These are phyloP conservation scores for Mortierella sp. DNA, from an alignment of 371 early-diverging fungal genomes.

Conservation along the genomic window DNA sequence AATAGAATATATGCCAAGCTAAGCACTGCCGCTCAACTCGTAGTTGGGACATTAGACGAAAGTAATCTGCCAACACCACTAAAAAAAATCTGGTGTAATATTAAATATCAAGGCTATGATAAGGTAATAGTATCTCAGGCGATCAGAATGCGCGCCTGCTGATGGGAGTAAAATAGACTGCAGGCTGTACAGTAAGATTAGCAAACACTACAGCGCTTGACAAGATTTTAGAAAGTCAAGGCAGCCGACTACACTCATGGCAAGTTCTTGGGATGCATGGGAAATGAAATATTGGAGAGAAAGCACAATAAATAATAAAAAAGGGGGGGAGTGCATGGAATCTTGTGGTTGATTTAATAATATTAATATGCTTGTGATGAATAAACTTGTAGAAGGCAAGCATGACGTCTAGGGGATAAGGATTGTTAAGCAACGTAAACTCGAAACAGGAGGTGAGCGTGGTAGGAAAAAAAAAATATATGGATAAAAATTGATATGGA, in stretches of 20 bases:
- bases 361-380: background rate
- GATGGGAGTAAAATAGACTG: background rate
- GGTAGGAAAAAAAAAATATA: background rate
- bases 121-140: background rate
- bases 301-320: background rate
- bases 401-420: background rate
- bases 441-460: slow-evolving; percentile 3
- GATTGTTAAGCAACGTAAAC: background rate
- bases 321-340: background rate
- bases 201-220: too few relatives aligned
- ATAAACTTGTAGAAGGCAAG: slow-evolving; percentile 1
- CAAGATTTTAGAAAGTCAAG: background rate
- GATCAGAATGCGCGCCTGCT: background rate
- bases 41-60: background rate
- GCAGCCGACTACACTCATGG: too few relatives aligned
- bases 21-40: background rate
- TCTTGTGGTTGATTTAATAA: background rate
- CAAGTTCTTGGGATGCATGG: background rate
- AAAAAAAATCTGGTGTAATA: slow-evolving; percentile 1
- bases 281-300: slow-evolving; percentile 5
- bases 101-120: background rate
- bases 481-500: background rate
- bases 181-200: too few relatives aligned
- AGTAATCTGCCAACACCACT: background rate
- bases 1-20: slow-evolving; percentile 24